Base-by-base conservation (phyloP, 768 basidiomycete genomes). In the Mycena capillaripes region DNA sequence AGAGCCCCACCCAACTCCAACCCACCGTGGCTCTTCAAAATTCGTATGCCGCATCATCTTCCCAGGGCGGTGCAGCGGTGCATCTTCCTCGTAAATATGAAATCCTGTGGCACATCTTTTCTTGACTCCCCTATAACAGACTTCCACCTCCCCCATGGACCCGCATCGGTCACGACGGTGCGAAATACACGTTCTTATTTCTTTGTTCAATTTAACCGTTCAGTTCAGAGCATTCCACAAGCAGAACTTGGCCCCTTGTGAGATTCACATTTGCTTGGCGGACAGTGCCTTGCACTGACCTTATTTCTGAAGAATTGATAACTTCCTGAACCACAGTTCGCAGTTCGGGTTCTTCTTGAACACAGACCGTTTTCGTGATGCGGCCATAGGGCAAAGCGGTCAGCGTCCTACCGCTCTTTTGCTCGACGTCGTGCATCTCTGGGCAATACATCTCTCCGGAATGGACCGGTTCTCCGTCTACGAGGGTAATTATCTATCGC, bases 31-130 rank as follows among this genome's bases (percentile, higher is more conserved):
- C 75, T 30, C 65, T 82, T n/a, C n/a, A n/a, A n/a, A n/a, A n/a
- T n/a, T n/a, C n/a, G n/a, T n/a, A n/a, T n/a, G n/a, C 0, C 48
- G 76, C n/a, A 40, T 76, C 8, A 79, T 83, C 0, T 81, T 81
- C 46, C 1, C 27, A 4, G 50, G 38, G 62, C 30, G 58, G 57
- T 17, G 58, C 63, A 29, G 59, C 59, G 2, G 34, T n/a, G 21
- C 55, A 29, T 11, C 21, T n/a, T n/a, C n/a, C n/a, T n/a, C 4
- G 55, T 57, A 4, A 34, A 34, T 23, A 34, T 36, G n/a, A n/a
- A n/a, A n/a, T n/a, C n/a, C n/a, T n/a, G n/a, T n/a, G n/a, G n/a
- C n/a, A n/a, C n/a, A n/a, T n/a, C n/a, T n/a, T n/a, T n/a, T n/a
- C n/a, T n/a, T n/a, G n/a, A n/a, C n/a, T n/a, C n/a, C n/a, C n/a